Base-by-base conservation (phyloP, 2,329 filamentous ascomycete genomes). In the Thielaviopsis cerberus region DNA sequence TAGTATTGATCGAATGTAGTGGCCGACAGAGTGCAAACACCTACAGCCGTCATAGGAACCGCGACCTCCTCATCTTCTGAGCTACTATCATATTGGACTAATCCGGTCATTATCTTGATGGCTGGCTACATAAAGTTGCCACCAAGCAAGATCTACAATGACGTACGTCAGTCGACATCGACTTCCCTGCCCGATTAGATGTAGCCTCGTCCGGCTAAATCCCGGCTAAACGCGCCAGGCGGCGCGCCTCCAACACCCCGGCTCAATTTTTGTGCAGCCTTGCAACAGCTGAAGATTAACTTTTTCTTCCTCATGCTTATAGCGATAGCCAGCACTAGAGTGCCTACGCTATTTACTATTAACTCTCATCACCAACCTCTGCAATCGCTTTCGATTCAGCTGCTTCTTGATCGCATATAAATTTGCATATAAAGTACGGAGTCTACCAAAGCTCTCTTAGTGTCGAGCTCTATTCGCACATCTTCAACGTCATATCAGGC, bases 21-120 rank as follows among this genome's bases (percentile, higher is more conserved):
- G n/a, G n/a, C n/a, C n/a, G n/a, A 10, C 15, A 41, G 22, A n/a
- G 8, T 17, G n/a, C 3, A 48, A 22, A 51, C 20, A 55, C 53
- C 24, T 53, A 59, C 58, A 34, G 34, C n/a, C 3, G 26, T 22
- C 20, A 41, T 26, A 13, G 62, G 57, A 55, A 56, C 52, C 23
- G 59, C 59, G 2, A 48, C 62, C 1, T 71, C 72, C 2, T 73
- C 71, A 5, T 76, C 75, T 1, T 77, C 76, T 51, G 76, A 74
- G 58, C 75, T 78, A 63, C 76, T 78, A 15, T 70, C 74, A 61
- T 78, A 78, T 34, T 64, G 69, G 7, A 78, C 76, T 13, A 78
- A 70, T 1, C 70, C 74, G 51, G 69, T 70, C 73, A 75, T 72
- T 22, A 2, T 15, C 37, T 22, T 27, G n/a, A n/a, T n/a, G n/a